phyloP scores from a whole-genome alignment of 495 filamentous ascomycete genomes.

The Lentithecium fluviatile region DNA sequence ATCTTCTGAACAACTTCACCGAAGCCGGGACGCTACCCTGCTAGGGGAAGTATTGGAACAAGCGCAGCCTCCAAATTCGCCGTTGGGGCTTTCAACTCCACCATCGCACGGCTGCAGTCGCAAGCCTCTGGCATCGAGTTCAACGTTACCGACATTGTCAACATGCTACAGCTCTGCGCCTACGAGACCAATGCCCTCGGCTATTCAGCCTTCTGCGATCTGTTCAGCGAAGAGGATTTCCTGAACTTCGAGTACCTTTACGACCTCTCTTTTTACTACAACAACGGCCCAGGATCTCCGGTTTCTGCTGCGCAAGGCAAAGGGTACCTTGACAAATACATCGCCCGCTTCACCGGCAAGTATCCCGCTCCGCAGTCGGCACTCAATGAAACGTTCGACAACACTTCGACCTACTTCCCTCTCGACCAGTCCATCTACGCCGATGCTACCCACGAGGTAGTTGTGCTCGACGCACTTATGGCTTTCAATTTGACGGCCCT shows the following conservation, averaged over 20 bases:
- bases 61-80: constrained; percentile 32
- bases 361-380: constrained; percentile 10
- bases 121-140: constrained; percentile 39
- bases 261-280: constrained; percentile 48
- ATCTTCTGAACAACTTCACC: constrained; percentile 47
- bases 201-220: constrained; percentile 30
- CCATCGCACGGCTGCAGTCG: constrained; percentile 12
- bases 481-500: constrained; percentile 45
- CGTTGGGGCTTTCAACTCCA: constrained; percentile 22
- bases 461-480: constrained; percentile 42
- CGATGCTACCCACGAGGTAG: constrained; percentile 42
- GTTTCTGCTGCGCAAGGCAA: constrained; percentile 26
- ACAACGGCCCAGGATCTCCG: constrained; percentile 38
- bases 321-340: constrained; percentile 16
- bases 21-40: constrained; percentile 38
- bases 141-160: constrained; percentile 26
- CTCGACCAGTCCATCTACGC: constrained; percentile 42
- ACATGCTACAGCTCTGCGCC: constrained; percentile 28
- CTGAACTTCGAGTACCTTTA: constrained; percentile 51
- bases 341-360: constrained; percentile 22
- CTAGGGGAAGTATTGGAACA: constrained; percentile 39
- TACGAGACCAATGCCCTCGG: constrained; percentile 27
- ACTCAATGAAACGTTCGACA: constrained; percentile 28
- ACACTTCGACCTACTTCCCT: constrained; percentile 13
- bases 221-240: constrained; percentile 44